phyloP scores from a whole-genome alignment of 345 rosid genomes.

The Conringia planisiliqua region DNA sequence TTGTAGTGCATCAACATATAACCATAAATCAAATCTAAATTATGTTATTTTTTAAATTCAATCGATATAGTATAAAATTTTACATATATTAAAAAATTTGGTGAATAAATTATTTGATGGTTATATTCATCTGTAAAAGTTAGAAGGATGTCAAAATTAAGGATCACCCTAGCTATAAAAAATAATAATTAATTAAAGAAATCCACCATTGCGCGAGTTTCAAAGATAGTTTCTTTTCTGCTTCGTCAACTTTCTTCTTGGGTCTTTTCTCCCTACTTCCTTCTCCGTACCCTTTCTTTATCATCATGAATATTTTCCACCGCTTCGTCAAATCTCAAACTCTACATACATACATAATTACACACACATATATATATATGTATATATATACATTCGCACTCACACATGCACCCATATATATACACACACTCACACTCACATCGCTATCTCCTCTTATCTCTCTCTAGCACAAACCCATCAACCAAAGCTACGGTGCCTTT shows the following conservation, averaged over 20 bases:
- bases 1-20: too few relatives aligned
- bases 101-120: too few relatives aligned
- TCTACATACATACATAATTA: slow-evolving; percentile 17
- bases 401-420: slow-evolving; percentile 1
- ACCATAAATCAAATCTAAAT: too few relatives aligned
- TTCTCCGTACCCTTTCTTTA: slow-evolving; percentile 26
- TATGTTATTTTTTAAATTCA: too few relatives aligned
- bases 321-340: slow-evolving; percentile 50
- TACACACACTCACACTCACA: slow-evolving; percentile 17
- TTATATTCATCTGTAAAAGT: too few relatives aligned
- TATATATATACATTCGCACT: slow-evolving; percentile 14
- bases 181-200: too few relatives aligned
- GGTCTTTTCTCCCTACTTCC: slow-evolving; percentile 13
- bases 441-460: not conserved
- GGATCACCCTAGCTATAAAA: too few relatives aligned
- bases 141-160: too few relatives aligned
- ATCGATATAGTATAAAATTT: too few relatives aligned
- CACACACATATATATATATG: slow-evolving; percentile 18
- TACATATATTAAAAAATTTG: too few relatives aligned
- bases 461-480: slow-evolving; percentile 20
- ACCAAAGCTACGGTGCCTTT: slow-evolving; percentile 17
- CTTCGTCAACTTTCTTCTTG: slow-evolving; percentile 23
- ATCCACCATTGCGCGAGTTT: slow-evolving; percentile 33
- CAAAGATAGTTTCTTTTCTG: slow-evolving; percentile 38
- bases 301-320: slow-evolving; percentile 31